Base-by-base conservation (phyloP, 768 basidiomycete genomes). In the Rhodotorula paludigena region DNA sequence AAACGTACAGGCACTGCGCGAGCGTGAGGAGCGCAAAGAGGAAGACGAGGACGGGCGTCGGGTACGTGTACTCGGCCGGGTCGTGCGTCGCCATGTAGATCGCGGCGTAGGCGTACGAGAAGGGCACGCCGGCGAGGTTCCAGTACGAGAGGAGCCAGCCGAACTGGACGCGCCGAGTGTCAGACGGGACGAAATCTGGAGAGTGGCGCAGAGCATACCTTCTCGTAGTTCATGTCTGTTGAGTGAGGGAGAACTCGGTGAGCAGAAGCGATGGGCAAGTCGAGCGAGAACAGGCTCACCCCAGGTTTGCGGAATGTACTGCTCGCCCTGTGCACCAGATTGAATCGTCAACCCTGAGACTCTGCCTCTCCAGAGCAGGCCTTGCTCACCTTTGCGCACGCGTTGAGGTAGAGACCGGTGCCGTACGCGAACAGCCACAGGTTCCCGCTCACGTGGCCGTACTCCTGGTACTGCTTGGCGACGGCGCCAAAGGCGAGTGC, bases 51-150 rank as follows among this genome's bases (percentile, higher is more conserved):
- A 83, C 84, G 30, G 82, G 82, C 9, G 87, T 89, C 10, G 90
- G 87, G 83, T 92, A 97, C 45, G 82, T 84, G 81, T 98, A 98
- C 67, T 84, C 85, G 25, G 85, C 84, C 5, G 93, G 90, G 66
- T 96, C 86, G 78, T 91, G 89, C 8, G 90, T 87, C n/a, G 90
- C 88, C 90, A 99, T 97, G 82, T 92, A 97, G 58, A 99, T 87
- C 59, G 93, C 89, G 18, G 94, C 93, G 82, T 97, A 99, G 72
- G 90, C 89, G 77, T 99, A 99, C 51, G 93, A 92, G 80, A 93
- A 92, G 51, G 89, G 90, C 20, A 92, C 90, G 52, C 92, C 92
- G 5, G 92, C 89, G 21, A 75, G 53, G 66, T 76, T 76, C 76
- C 76, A 75, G 74, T 75, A 75, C 16, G 68, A 35, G 10, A 72